A percentile compares a stretch with the other conserved stretches of the same genome.
Evolutionary conservation across 2,329 filamentous ascomycete genomes (phyloP).

Genomic region (Septoria petroselini): DNA sequence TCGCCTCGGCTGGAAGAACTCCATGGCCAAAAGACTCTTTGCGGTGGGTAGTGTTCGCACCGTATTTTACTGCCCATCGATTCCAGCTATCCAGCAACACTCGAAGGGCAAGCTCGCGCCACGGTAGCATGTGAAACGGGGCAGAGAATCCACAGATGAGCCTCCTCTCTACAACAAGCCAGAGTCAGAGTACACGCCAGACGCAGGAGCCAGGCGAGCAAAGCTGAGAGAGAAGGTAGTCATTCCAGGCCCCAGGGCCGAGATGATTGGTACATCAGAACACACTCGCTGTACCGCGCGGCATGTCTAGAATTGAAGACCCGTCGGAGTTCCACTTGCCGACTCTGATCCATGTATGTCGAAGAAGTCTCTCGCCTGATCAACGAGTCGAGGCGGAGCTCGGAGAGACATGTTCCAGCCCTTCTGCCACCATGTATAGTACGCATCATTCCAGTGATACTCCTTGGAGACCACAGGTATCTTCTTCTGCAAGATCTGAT

Average conservation of each 20-base stretch:
- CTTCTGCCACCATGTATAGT: conserved; percentile 39
- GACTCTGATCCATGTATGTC: conserved; percentile 5
- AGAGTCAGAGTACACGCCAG: conserved; percentile 12
- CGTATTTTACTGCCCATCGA: too few species aligned
- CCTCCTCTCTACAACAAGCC: conserved; percentile 6
- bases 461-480: conserved; percentile 36
- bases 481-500: conserved; percentile 36
- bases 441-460: conserved; percentile 35
- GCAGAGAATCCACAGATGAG: conserved; percentile 10
- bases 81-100: not conserved
- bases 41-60: too few species aligned
- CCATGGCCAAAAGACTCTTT: too few species aligned
- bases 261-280: conserved; percentile 15
- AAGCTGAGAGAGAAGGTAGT: conserved; percentile 19
- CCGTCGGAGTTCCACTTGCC: not conserved
- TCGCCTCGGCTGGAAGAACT: too few species aligned
- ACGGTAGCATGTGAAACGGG: conserved; percentile 19
- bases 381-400: conserved; percentile 38
- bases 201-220: conserved; percentile 16
- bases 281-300: not conserved
- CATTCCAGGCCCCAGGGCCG: conserved; percentile 21
- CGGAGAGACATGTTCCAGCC: conserved; percentile 39
- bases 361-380: conserved; percentile 35
- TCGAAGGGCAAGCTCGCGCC: conserved; percentile 3
- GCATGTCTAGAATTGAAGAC: too few species aligned